Evolutionary conservation across 129 eudicot genomes (phyloP).

Genomic region (Chrysanthemum seticuspe): DNA sequence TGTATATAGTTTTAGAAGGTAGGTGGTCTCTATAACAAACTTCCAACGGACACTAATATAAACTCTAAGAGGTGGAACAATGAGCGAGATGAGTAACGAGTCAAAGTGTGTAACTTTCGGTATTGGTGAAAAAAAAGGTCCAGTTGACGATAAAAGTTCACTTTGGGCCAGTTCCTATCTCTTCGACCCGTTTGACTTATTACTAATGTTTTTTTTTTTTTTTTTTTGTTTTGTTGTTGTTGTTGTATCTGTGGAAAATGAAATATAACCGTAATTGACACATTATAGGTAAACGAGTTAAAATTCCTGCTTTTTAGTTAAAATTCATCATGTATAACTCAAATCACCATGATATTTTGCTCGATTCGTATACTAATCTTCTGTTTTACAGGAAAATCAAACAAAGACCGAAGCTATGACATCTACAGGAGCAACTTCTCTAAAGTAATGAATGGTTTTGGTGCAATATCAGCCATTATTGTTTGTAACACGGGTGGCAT

Average conservation of each 20-base stretch:
- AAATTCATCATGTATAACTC: too few relatives aligned
- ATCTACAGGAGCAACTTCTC: conserved; percentile 41
- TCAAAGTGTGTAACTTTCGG: background rate
- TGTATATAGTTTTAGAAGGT: background rate
- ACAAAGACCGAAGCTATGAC: conserved; percentile 36
- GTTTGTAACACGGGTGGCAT: conserved; percentile 59
- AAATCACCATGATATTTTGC: background rate
- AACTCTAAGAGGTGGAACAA: background rate
- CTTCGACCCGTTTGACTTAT: too few relatives aligned
- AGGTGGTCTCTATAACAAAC: background rate
- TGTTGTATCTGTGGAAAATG: too few relatives aligned
- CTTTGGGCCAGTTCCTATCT: too few relatives aligned
- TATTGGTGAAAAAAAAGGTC: background rate
- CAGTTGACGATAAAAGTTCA: too few relatives aligned
- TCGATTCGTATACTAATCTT: conserved; percentile 2
- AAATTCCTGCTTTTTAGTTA: too few relatives aligned
- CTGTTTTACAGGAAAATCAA: conserved; percentile 35
- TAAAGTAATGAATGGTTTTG: conserved; percentile 48
- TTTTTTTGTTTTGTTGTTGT: too few relatives aligned
- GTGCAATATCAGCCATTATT: conserved; percentile 57
- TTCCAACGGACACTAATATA: background rate
- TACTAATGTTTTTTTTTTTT: background rate
- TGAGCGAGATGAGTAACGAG: background rate
- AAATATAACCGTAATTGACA: too few relatives aligned
- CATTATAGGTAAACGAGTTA: too few relatives aligned